Conservation (phyloP, 2,329 filamentous ascomycete genomes). For the Truncatella angustata region DNA sequence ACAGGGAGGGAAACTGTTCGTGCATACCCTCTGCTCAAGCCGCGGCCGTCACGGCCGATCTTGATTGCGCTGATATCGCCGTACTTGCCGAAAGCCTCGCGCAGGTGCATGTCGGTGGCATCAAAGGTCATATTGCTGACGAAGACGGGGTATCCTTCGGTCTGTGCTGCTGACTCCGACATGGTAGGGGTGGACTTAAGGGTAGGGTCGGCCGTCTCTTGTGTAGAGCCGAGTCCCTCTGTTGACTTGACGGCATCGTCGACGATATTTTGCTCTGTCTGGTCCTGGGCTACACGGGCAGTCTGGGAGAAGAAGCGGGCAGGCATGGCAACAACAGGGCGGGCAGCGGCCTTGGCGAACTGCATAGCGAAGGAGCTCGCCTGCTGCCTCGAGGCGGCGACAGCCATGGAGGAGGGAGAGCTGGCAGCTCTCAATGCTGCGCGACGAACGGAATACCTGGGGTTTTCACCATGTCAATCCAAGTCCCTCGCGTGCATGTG, state of each 20-base stretch:
- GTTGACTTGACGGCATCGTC: conserved; percentile 11
- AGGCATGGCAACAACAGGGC: conserved; percentile 18
- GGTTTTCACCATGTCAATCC: background rate
- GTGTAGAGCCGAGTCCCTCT: background rate
- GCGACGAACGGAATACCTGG: conserved; percentile 31
- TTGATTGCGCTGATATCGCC: conserved; percentile 22
- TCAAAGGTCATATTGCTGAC: conserved; percentile 71
- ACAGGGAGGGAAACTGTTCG: too few relatives aligned
- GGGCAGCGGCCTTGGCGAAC: conserved; percentile 22
- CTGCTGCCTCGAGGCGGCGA: conserved; percentile 25
- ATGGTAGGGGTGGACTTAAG: conserved; percentile 11
- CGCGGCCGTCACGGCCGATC: conserved; percentile 25
- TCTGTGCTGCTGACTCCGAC: background rate
- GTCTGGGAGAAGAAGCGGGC: conserved; percentile 30
- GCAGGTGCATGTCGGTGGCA: conserved; percentile 58
- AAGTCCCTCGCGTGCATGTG: background rate
- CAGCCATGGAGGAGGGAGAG: conserved; percentile 20
- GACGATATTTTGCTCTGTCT: conserved; percentile 1
- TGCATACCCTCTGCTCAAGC: conserved; percentile 31
- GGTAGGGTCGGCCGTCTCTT: background rate
- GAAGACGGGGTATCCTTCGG: conserved; percentile 47
- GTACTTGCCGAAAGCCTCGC: conserved; percentile 53
- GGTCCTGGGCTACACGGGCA: conserved; percentile 18
- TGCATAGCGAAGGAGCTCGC: conserved; percentile 25
- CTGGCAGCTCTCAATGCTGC: conserved; percentile 29